Evolutionary conservation across 768 basidiomycete genomes (phyloP).

Genomic region (Suillus fuscotomentosus): DNA sequence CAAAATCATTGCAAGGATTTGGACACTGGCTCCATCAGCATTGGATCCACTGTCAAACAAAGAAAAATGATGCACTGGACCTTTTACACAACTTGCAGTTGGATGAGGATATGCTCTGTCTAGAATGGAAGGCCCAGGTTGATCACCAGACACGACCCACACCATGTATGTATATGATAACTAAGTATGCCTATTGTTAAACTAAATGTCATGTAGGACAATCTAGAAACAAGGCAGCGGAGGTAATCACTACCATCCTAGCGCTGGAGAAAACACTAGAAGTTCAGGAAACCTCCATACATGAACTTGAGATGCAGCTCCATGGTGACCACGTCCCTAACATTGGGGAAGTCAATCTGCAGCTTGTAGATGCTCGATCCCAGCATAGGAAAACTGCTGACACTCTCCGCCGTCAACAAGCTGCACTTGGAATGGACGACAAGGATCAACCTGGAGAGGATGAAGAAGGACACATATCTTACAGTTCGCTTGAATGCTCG

Average conservation of each 20-base stretch:
- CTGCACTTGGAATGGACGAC: slow-evolving; percentile 2
- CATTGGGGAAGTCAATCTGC: neutral
- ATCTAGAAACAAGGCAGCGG: slow-evolving; percentile 3
- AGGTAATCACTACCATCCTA: slow-evolving; percentile 2
- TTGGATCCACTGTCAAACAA: slow-evolving; percentile 12
- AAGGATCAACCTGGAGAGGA: neutral
- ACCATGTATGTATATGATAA: neutral
- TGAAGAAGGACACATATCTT: slow-evolving; percentile 11
- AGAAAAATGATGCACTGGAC: slow-evolving; percentile 1
- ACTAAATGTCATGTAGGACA: neutral
- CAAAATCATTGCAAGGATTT: slow-evolving; percentile 1
- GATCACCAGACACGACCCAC: neutral
- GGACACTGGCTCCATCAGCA: slow-evolving; percentile 15
- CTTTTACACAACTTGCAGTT: neutral
- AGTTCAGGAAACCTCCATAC: neutral
- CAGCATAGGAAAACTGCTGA: slow-evolving; percentile 5
- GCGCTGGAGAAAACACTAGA: neutral
- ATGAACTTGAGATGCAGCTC: neutral
- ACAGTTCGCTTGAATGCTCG: no score
- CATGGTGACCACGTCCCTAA: neutral
- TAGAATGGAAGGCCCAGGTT: slow-evolving; percentile 12
- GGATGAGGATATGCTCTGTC: slow-evolving; percentile 1
- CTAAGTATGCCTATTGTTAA: neutral
- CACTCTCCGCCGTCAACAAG: slow-evolving; percentile 5
- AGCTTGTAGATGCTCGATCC: neutral